A percentile compares a stretch with the other conserved stretches of the same genome.
Conservation (phyloP, 2,329 filamentous ascomycete species). For the Calonectria hongkongensis region DNA sequence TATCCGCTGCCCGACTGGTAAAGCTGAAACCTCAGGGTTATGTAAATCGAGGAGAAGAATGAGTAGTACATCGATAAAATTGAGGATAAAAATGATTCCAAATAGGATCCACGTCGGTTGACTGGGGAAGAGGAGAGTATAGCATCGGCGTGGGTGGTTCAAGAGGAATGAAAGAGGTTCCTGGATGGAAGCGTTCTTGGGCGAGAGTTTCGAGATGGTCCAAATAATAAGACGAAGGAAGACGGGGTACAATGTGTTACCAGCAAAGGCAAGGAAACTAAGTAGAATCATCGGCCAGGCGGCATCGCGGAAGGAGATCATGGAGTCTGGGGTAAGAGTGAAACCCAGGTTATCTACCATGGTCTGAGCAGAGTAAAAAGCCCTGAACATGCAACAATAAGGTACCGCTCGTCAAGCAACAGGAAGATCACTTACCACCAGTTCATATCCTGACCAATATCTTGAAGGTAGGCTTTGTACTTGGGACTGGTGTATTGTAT, state of each 20-base stretch:
- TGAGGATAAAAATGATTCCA: background rate
- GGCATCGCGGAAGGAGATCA: slow-evolving; percentile 22
- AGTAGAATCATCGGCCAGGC: slow-evolving; percentile 4
- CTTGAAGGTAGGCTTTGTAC: background rate
- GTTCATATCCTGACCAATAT: background rate
- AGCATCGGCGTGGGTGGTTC: slow-evolving; percentile 6
- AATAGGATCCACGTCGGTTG: slow-evolving; percentile 4
- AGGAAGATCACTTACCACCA: background rate
- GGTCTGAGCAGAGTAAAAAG: slow-evolving; percentile 20
- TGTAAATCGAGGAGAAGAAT: background rate
- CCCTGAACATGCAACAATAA: background rate
- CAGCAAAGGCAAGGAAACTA: slow-evolving; percentile 16
- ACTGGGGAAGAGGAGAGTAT: slow-evolving; percentile 7
- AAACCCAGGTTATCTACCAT: slow-evolving; percentile 31
- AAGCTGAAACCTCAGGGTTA: slow-evolving; percentile 39
- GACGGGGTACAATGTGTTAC: slow-evolving; percentile 19
- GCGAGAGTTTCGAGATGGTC: background rate
- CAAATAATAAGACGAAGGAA: slow-evolving; percentile 18
- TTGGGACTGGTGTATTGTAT: slow-evolving; percentile 8
- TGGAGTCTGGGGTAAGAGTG: slow-evolving; percentile 14
- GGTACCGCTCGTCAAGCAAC: background rate
- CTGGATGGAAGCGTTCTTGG: background rate
- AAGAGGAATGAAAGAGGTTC: slow-evolving; percentile 1
- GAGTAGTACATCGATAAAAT: slow-evolving; percentile 2
- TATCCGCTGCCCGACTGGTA: slow-evolving; percentile 67